Percentiles rank a stretch among this genome's conserved stretches.
phyloP scores from a whole-genome alignment of 2,329 filamentous ascomycete genomes.

The Aspergillus sergii region DNA sequence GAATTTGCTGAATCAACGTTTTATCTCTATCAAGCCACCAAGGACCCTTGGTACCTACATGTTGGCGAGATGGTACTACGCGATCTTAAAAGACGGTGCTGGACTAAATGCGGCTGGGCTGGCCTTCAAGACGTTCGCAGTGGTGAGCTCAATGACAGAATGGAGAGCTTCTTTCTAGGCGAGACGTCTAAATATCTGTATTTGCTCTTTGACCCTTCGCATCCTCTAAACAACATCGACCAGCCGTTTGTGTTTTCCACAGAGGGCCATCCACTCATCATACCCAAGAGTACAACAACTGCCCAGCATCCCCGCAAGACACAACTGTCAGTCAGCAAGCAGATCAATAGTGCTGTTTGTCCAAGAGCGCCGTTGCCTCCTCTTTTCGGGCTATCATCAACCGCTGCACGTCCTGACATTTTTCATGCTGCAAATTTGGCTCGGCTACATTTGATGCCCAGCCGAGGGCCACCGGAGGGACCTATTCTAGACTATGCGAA shows the following conservation, averaged over 20 bases:
- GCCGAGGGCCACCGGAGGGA: constrained; percentile 58
- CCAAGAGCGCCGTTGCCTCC: constrained; percentile 61
- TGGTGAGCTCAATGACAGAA: constrained; percentile 86
- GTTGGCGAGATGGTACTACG: constrained; percentile 92
- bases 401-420: constrained; percentile 76
- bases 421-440: constrained; percentile 89
- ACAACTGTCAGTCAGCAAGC: constrained; percentile 9
- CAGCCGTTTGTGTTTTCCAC: constrained; percentile 91
- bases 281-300: constrained; percentile 59
- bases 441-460: constrained; percentile 74
- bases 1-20: constrained; percentile 98
- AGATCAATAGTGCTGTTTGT: constrained; percentile 58
- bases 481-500: constrained; percentile 57
- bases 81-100: constrained; percentile 86
- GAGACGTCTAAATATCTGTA: constrained; percentile 97
- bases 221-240: constrained; percentile 86
- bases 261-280: constrained; percentile 88
- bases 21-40: constrained; percentile 89
- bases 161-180: constrained; percentile 98
- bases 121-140: constrained; percentile 80
- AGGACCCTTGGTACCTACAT: constrained; percentile 94
- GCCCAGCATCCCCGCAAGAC: constrained; percentile 14
- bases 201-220: constrained; percentile 80
- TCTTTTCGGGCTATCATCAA: constrained; percentile 75
- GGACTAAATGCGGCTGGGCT: constrained; percentile 90